Evolutionary conservation across 257 asterid genomes (phyloP).

Genomic region (Marsdenia floribunda): DNA sequence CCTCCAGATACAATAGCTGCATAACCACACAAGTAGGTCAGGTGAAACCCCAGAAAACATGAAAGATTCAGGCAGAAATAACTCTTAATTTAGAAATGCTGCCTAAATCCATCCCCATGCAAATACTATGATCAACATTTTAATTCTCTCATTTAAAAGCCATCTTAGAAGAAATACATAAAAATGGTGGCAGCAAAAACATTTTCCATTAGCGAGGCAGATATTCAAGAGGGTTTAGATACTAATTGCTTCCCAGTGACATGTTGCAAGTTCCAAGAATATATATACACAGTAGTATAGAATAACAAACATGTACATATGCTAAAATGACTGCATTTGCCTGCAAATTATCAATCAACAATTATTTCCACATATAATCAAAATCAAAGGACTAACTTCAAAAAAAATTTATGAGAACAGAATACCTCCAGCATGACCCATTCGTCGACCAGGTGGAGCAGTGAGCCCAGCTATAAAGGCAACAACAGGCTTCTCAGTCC

Average conservation of each 20-base stretch:
- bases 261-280: not conserved
- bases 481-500: constrained; percentile 84
- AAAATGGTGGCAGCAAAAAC: not conserved
- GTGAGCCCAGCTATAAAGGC: constrained; percentile 98
- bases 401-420: constrained; percentile 6
- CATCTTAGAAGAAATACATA: not conserved
- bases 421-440: constrained; percentile 99
- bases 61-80: constrained; percentile 1
- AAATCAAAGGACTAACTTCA: constrained; percentile 3
- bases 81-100: not conserved
- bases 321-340: not conserved
- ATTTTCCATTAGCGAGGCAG: not conserved
- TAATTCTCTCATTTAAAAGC: not conserved
- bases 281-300: no score
- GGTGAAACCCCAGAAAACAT: not conserved
- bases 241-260: not conserved
- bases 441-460: constrained; percentile 98
- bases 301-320: not conserved
- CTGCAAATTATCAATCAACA: not conserved
- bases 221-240: not conserved
- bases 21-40: constrained; percentile 18
- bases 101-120: not conserved
- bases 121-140: not conserved
- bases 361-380: not conserved
- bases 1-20: constrained; percentile 86